Percentiles rank a stretch among this genome's conserved stretches.
These are phyloP conservation scores for Aureococcus anophagefferens DNA, from an alignment of 108 stramenopile species.

Conservation along the genomic window DNA sequence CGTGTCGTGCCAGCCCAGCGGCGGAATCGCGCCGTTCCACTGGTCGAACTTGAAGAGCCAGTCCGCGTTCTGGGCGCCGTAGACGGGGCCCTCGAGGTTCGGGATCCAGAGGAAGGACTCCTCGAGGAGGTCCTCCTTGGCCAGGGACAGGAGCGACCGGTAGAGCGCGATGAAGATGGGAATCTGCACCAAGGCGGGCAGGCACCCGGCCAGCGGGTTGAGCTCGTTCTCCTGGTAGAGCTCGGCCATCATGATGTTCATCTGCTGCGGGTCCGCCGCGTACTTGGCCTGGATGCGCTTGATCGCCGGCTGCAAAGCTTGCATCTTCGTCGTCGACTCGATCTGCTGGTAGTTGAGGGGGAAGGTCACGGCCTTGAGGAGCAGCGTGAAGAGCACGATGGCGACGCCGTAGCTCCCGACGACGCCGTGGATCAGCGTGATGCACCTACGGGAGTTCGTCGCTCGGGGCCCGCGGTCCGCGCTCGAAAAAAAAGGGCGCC, in stretches of 20 bases:
- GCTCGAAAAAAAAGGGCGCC: too few relatives aligned
- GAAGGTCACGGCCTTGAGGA: conserved; percentile 78
- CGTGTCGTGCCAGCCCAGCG: conserved; percentile 84
- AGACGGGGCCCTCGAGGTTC: conserved; percentile 87
- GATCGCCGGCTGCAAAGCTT: conserved; percentile 73
- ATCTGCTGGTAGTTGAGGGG: conserved; percentile 82
- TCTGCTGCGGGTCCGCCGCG: conserved; percentile 83
- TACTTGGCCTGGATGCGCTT: conserved; percentile 84
- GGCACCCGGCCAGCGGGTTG: conserved; percentile 85
- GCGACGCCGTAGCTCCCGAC: conserved; percentile 45
- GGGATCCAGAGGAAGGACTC: conserved; percentile 92
- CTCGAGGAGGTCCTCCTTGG: conserved; percentile 71
- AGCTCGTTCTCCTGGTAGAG: conserved; percentile 82
- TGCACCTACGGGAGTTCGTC: too few relatives aligned
- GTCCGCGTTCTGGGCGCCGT: conserved; percentile 37
- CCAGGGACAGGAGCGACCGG: conserved; percentile 76
- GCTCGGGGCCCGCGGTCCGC: too few relatives aligned
- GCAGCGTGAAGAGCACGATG: conserved; percentile 77
- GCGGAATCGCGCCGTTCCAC: conserved; percentile 34
- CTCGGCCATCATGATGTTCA: conserved; percentile 85
- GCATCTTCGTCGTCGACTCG: conserved; percentile 83
- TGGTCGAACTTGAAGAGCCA: not conserved
- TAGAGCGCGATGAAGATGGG: conserved; percentile 93
- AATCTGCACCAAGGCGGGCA: conserved; percentile 83
- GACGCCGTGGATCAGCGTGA: not conserved